Conservation (phyloP, 208 protist species). For the Strigomonas galati region DNA sequence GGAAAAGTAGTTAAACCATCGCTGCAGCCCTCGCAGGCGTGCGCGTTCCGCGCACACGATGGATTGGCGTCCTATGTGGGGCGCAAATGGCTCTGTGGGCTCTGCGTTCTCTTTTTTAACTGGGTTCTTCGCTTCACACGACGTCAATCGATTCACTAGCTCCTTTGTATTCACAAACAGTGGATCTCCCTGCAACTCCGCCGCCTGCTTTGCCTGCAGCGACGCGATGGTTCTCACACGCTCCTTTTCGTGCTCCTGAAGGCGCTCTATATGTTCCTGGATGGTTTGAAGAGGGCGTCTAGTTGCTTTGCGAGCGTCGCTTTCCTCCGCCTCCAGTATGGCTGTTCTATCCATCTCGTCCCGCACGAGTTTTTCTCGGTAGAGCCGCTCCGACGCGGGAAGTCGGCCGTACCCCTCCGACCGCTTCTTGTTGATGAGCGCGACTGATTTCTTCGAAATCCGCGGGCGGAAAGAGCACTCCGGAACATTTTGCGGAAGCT, state of each 20-base stretch:
- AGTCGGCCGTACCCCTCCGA: background rate
- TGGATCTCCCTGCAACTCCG: background rate
- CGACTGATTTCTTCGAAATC: background rate
- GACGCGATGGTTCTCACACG: background rate
- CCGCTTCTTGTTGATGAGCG: background rate
- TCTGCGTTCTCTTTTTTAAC: background rate
- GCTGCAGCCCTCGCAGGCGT: background rate
- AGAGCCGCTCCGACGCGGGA: conserved; percentile 3
- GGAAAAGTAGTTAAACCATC: conserved; percentile 7
- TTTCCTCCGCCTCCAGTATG: background rate
- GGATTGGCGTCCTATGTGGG: background rate
- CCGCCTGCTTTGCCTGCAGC: background rate
- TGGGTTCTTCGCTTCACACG: background rate
- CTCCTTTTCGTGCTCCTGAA: background rate
- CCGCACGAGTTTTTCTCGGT: background rate
- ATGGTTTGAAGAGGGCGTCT: background rate
- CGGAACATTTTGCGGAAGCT: background rate
- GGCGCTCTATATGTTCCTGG: background rate
- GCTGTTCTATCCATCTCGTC: conserved; percentile 2
- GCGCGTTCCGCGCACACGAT: background rate
- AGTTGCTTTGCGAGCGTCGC: background rate
- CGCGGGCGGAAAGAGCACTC: background rate
- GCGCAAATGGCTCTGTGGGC: background rate
- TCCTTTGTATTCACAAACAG: conserved; percentile 3
- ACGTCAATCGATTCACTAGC: background rate